phyloP scores from a whole-genome alignment of 2,329 filamentous ascomycete species.

The Salinomyces thailandicus region DNA sequence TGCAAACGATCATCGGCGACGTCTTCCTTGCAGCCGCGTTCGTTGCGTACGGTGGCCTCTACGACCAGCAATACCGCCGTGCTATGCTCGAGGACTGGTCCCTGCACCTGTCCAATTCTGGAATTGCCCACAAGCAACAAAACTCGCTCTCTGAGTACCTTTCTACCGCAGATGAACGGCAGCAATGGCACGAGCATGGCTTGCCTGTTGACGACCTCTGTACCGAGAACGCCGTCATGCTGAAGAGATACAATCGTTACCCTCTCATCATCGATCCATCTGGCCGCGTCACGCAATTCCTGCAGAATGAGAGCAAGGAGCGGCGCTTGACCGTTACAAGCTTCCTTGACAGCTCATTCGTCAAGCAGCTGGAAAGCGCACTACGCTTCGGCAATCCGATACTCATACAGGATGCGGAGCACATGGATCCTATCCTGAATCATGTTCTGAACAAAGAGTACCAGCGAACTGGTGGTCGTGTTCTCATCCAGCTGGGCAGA shows the following conservation, averaged over 20 bases:
- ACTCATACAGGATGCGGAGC: slow-evolving; percentile 94
- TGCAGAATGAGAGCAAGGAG: slow-evolving; percentile 90
- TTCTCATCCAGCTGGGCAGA: slow-evolving; percentile 94
- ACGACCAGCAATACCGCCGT: slow-evolving; percentile 96
- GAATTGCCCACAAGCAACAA: slow-evolving; percentile 82
- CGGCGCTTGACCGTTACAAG: slow-evolving; percentile 91
- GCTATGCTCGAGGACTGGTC: slow-evolving; percentile 97
- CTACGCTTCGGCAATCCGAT: slow-evolving; percentile 97
- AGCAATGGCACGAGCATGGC: slow-evolving; percentile 89
- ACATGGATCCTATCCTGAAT: slow-evolving; percentile 92
- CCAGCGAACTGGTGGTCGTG: slow-evolving; percentile 94
- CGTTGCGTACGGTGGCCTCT: slow-evolving; percentile 90
- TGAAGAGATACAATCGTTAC: slow-evolving; percentile 97
- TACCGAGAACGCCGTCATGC: slow-evolving; percentile 95
- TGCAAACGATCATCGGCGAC: slow-evolving; percentile 90
- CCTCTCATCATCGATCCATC: slow-evolving; percentile 97
- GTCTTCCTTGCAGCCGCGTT: slow-evolving; percentile 95
- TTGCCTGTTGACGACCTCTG: slow-evolving; percentile 94
- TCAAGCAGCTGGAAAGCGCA: slow-evolving; percentile 94
- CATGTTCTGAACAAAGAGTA: slow-evolving; percentile 99
- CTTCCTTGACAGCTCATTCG: slow-evolving; percentile 95
- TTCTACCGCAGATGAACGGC: slow-evolving; percentile 87
- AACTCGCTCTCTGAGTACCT: slow-evolving; percentile 95
- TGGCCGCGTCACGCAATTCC: slow-evolving; percentile 84
- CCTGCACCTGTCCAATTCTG: slow-evolving; percentile 84